Percentiles rank a stretch among this genome's conserved stretches.
Conservation (phyloP, 139 green algal genomes). For the Chlorella sp. region DNA sequence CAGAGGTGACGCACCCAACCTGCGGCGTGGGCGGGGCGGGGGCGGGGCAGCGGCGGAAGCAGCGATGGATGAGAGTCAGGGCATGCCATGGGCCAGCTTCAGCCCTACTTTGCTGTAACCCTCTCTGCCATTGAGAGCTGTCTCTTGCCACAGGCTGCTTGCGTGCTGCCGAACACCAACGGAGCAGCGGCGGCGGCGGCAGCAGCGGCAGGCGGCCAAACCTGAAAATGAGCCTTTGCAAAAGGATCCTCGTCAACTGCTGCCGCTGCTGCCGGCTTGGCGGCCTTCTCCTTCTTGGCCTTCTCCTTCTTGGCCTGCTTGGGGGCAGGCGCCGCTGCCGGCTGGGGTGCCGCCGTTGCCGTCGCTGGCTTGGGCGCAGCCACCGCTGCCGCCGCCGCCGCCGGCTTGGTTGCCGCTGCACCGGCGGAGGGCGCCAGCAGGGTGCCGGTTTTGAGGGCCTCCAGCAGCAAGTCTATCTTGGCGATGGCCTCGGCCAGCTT, state of each 20-base stretch:
- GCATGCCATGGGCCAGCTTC: not conserved
- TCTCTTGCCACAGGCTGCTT: not conserved
- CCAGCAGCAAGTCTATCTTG: conserved; percentile 4
- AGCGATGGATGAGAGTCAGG: not conserved
- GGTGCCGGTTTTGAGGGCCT: not conserved
- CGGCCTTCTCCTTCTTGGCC: not conserved
- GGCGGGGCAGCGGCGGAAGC: no score
- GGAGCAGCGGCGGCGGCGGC: no score
- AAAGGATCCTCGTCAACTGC: conserved; percentile 15
- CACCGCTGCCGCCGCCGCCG: not conserved
- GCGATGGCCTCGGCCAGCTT: conserved; percentile 15
- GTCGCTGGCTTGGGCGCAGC: not conserved
- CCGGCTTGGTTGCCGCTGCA: not conserved
- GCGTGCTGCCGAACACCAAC: not conserved
- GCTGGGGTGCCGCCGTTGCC: not conserved
- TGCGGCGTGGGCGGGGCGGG: not conserved
- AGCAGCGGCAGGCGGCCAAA: not conserved
- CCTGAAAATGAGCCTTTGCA: conserved; percentile 13
- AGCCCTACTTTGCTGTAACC: not conserved
- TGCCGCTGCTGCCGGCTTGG: not conserved
- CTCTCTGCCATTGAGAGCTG: not conserved
- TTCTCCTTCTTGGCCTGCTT: conserved; percentile 25
- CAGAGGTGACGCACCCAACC: not conserved
- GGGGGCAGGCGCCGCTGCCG: not conserved
- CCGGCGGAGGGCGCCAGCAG: not conserved